Evolutionary conservation across 768 basidiomycete species (phyloP), one percentile per base, ranked within the genome.

Genomic region (Serendipita sp.): DNA sequence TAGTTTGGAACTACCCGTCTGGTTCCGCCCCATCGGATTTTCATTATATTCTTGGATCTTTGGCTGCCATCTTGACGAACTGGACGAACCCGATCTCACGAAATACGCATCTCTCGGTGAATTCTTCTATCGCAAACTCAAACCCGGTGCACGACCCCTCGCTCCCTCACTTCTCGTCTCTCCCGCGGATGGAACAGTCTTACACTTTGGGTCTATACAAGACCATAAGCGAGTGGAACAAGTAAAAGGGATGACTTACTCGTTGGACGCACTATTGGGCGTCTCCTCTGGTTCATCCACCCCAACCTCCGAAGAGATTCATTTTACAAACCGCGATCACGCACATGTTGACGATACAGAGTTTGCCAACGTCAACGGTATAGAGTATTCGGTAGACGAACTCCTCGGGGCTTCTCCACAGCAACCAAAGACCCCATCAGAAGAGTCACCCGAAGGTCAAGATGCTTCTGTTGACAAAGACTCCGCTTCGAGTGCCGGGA

Each of bases 201-300:
- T 98, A 28, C 95, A 98, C 71, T 92, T 93, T 67, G 96, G 96
- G 34, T 82, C 82, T 0, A 88, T 99, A 65, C 73, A 81, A 61
- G 81, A 76, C 38, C 81, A 82, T 67, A 77, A 82, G 56, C 82
- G 82, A 28, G 90, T 99, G 60, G 94, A 96, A 70, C 94, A 97
- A 73, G 90, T 99, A 70, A 99, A 99, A 73, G 96, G 96, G 16
- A 86, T 95, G 66, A 96, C 92, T 0, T 99, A 99, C 70, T 96
- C 93, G 1, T 81, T 99, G 13, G 89, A 96, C 65, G 93, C 94
- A 0, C 77, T 99, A 0, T 82, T 99, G 16, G 96, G 96, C 41
- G 78, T 85, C 33, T 82, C 86, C 63, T 74, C 77, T 22, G 42
- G 67, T 44, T 75, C 79, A 0, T 71, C 72, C 17, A 73, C 80